Percentiles rank a stretch among this genome's conserved stretches.
Evolutionary conservation across 352 stramenopile genomes (phyloP).

Genomic region (Globisporangium cederbergense): DNA sequence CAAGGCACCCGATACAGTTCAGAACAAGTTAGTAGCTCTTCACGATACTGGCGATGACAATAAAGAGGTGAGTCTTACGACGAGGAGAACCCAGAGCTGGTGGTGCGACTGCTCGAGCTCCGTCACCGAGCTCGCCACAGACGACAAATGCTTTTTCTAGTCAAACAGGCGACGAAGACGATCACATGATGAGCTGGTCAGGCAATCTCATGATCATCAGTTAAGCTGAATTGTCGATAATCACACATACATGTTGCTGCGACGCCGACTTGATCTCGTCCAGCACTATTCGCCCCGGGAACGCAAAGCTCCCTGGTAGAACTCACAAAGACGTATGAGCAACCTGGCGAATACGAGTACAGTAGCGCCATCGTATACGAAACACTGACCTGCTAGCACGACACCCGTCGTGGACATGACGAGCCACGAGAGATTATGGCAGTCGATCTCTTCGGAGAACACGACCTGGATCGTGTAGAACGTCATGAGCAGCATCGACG

Average conservation of each 20-base stretch:
- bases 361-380: not conserved
- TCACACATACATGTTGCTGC: conserved; percentile 38
- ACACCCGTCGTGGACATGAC: conserved; percentile 57
- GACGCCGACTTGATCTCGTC: conserved; percentile 57
- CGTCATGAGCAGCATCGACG: conserved; percentile 56
- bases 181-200: not conserved
- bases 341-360: not conserved
- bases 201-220: not conserved
- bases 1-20: not conserved
- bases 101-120: conserved; percentile 70
- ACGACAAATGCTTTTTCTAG: conserved; percentile 36
- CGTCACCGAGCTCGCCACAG: conserved; percentile 24
- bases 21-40: not conserved
- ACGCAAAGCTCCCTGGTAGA: conserved; percentile 50
- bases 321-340: not conserved
- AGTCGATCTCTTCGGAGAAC: conserved; percentile 53
- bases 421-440: conserved; percentile 65
- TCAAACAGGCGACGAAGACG: not conserved
- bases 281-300: conserved; percentile 52
- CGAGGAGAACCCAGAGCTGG: conserved; percentile 61
- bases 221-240: not conserved
- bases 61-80: conserved; percentile 28
- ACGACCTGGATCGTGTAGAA: conserved; percentile 47
- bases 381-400: conserved; percentile 48
- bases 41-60: not conserved